phyloP scores from a whole-genome alignment of 305 asterid genomes.

The Fraxinus sp. region DNA sequence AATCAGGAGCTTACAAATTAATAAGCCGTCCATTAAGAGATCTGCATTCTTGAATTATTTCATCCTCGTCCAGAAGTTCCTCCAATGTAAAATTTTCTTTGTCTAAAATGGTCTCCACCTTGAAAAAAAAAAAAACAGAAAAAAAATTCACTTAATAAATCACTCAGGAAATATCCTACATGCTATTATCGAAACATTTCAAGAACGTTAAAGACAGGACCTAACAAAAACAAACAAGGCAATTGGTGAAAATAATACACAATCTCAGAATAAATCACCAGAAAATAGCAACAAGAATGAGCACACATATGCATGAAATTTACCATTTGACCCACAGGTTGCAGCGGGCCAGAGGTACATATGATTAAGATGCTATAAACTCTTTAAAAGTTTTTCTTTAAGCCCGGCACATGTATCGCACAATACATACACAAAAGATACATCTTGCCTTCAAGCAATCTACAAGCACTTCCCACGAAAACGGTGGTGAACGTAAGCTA shows the following conservation, averaged over 20 bases:
- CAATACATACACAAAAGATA: not conserved
- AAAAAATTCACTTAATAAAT: not conserved
- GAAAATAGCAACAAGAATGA: conserved; percentile 11
- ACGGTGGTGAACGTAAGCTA: not conserved
- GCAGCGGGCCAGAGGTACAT: conserved; percentile 1
- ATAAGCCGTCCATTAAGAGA: conserved; percentile 91
- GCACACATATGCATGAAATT: not conserved
- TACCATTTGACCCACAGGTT: conserved; percentile 3
- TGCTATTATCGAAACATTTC: not conserved
- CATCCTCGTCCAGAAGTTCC: conserved; percentile 96
- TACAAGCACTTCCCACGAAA: not conserved
- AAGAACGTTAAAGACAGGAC: not conserved
- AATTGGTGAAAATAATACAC: not conserved
- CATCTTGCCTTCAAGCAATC: conserved; percentile 5
- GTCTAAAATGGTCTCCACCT: conserved; percentile 86
- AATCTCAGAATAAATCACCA: conserved; percentile 15
- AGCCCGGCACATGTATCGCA: not conserved
- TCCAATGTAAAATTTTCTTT: conserved; percentile 73
- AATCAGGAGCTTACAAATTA: conserved; percentile 64
- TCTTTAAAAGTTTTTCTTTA: not conserved
- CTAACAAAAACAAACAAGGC: not conserved
- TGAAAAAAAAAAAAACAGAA: conserved; percentile 31
- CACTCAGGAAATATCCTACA: not conserved
- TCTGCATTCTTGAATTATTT: conserved; percentile 92
- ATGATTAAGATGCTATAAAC: not conserved